Conservation (phyloP, 768 basidiomycete species). For the Phlegmacium glaucopus region DNA sequence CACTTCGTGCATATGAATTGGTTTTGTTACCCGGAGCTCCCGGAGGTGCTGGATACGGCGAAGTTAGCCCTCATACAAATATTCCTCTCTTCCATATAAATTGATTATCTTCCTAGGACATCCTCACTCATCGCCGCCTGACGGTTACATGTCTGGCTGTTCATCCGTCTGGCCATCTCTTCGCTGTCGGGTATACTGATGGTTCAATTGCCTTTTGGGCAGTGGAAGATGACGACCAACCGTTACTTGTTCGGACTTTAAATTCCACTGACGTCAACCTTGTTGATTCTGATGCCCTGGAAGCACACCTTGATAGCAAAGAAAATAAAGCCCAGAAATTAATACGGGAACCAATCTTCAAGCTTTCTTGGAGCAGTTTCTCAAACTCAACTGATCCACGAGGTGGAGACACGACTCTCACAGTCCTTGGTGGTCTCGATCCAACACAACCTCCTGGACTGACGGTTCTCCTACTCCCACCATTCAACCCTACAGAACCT, state of each 20-base stretch:
- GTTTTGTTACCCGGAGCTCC: conserved; percentile 77
- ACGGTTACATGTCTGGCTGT: conserved; percentile 69
- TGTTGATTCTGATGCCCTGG: conserved; percentile 48
- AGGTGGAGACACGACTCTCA: conserved; percentile 69
- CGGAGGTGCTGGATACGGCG: conserved; percentile 65
- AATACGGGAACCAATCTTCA: conserved; percentile 77
- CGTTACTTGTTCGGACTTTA: conserved; percentile 72
- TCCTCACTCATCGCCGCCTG: conserved; percentile 68
- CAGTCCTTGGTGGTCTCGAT: conserved; percentile 76
- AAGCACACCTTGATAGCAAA: conserved; percentile 31
- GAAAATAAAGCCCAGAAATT: conserved; percentile 12
- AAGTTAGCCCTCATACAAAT: conserved; percentile 33
- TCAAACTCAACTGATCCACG: conserved; percentile 60
- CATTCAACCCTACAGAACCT: conserved; percentile 53
- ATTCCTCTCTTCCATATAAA: neutral
- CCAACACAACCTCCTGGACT: conserved; percentile 54
- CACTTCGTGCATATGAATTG: conserved; percentile 63
- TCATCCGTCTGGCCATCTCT: conserved; percentile 72
- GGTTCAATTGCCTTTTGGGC: conserved; percentile 86
- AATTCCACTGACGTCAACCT: conserved; percentile 49
- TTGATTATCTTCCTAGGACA: conserved; percentile 36
- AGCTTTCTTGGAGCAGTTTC: conserved; percentile 81
- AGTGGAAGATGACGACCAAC: conserved; percentile 70
- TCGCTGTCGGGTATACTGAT: conserved; percentile 79
- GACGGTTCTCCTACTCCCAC: conserved; percentile 65